Evolutionary conservation across 257 asterid genomes (phyloP).

Genomic region (Solanum chilense): DNA sequence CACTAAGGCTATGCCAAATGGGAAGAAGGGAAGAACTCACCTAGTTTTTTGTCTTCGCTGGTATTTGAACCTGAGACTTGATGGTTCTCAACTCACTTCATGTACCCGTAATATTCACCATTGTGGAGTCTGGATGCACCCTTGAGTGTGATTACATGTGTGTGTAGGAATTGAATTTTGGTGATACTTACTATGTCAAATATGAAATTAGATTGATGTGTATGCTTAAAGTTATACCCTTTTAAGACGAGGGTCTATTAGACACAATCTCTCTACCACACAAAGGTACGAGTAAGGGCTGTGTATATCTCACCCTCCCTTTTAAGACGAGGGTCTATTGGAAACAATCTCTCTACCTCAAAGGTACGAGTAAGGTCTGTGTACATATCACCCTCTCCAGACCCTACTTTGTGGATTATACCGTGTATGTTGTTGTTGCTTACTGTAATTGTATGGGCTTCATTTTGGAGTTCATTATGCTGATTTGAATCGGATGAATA

Average conservation of each 20-base stretch:
- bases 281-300: not conserved
- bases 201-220: not conserved
- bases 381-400: not conserved
- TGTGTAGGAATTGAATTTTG: not conserved
- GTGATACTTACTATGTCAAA: not conserved
- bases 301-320: not conserved
- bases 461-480: too few species aligned
- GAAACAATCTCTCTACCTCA: not conserved
- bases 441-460: too few species aligned
- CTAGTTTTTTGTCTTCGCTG: not conserved
- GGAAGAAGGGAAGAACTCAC: not conserved
- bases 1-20: not conserved
- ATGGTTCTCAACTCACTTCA: not conserved
- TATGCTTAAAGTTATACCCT: not conserved
- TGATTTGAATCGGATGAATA: too few species aligned
- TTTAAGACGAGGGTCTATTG: not conserved
- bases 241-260: not conserved
- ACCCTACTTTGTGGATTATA: not conserved
- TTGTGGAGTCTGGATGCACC: not conserved
- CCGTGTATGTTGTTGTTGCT: not conserved
- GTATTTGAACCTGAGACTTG: not conserved
- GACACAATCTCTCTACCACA: not conserved
- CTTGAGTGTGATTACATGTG: not conserved
- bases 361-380: not conserved
- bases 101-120: not conserved